Evolutionary conservation across 352 stramenopile species (phyloP), one percentile per base, ranked within the genome.

Genomic region (Globisporangium lucens): DNA sequence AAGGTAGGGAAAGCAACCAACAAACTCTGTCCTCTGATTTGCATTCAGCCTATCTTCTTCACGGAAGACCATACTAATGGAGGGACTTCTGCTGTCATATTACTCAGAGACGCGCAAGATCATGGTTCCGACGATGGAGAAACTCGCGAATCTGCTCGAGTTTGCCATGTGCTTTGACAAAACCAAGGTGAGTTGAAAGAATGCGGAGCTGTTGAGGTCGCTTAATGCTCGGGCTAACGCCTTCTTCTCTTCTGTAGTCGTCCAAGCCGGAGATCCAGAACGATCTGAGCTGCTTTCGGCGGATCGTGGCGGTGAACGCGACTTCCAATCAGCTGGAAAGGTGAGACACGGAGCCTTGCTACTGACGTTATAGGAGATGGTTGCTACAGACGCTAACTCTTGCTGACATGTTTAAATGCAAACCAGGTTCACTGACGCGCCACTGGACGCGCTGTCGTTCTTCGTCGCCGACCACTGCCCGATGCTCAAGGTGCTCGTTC

Each of bases 381-480:
- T 10, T 24, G 43, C 5, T 46, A 8, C 20, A 41, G 10, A 24
- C 13, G 13, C 58, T 56, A 60, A 63, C 12, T 4, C 47, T 24
- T 56, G 13, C 8, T 56, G 29, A 17, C 7, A 41, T n/a, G 17
- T 9, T 36, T 35, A 61, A 5, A 24, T 46, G 5, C 13, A n/a
- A 38, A 41, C 46, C 29, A 84, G 77, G 8, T 71, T 84, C 30
- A 57, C 72, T 0, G 79, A 87, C 24, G 73, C 76, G 0, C 74
- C 76, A 7, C 67, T 86, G 56, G 80, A 88, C 56, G 66, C 71
- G 1, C 78, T 89, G 47, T 89, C 81, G 24, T 82, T 89, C 71
- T 89, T 89, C 41, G 77, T 89, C 52, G 79, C 79, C 13, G 74
- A 89, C 29, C 76, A 87, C 56, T 81, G 67, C 33, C 81, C 81